Percentiles rank a stretch among this genome's conserved stretches.
Evolutionary conservation across 306 rosid species (phyloP).

Genomic region (Mucuna pruriens): DNA sequence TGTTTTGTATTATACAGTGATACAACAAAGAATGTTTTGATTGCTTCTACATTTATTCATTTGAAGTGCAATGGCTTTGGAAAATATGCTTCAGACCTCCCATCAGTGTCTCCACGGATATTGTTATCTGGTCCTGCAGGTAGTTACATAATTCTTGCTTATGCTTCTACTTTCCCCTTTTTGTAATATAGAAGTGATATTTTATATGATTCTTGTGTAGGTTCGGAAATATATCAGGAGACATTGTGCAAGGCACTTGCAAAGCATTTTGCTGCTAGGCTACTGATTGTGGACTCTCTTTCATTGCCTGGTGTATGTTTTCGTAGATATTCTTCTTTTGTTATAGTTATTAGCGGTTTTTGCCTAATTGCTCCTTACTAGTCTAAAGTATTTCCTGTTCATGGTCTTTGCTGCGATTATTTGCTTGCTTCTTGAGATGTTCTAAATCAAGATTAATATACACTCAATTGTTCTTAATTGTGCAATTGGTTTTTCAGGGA

Average conservation of each 20-base stretch:
- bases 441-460: slow-evolving; percentile 15
- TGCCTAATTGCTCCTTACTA: slow-evolving; percentile 4
- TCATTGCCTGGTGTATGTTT: slow-evolving; percentile 84
- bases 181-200: slow-evolving; percentile 21
- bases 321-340: slow-evolving; percentile 23
- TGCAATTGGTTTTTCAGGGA: slow-evolving; percentile 57
- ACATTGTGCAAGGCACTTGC: slow-evolving; percentile 92
- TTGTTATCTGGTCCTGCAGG: slow-evolving; percentile 96
- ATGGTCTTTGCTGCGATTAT: slow-evolving; percentile 7
- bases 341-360: neutral
- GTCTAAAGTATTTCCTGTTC: neutral
- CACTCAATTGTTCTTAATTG: slow-evolving; percentile 14
- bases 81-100: slow-evolving; percentile 75
- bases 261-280: slow-evolving; percentile 75
- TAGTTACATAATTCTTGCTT: slow-evolving; percentile 34
- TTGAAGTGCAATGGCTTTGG: slow-evolving; percentile 74
- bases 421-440: slow-evolving; percentile 32
- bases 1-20: slow-evolving; percentile 67
- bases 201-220: slow-evolving; percentile 50
- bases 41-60: slow-evolving; percentile 78
- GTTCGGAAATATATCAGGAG: slow-evolving; percentile 98
- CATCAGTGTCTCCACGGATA: slow-evolving; percentile 78
- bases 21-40: slow-evolving; percentile 76
- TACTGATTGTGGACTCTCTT: slow-evolving; percentile 85
- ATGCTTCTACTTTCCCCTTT: slow-evolving; percentile 7